A percentile compares a stretch with the other conserved stretches of the same genome.
These are phyloP conservation scores for Penicillium sp. DNA, from an alignment of 2,329 filamentous ascomycete species.

Conservation along the genomic window DNA sequence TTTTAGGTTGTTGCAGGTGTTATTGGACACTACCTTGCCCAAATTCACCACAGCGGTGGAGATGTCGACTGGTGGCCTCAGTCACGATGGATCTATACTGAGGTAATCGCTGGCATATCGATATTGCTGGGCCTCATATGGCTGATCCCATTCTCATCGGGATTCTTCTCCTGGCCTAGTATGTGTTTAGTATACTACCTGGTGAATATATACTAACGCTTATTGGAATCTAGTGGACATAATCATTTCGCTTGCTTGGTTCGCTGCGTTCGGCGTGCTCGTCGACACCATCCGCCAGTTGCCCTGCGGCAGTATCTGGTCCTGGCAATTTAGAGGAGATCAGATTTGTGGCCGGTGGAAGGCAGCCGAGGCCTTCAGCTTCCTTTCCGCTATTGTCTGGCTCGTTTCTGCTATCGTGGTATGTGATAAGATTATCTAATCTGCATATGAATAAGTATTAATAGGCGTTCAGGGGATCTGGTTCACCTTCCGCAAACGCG, in stretches of 20 bases:
- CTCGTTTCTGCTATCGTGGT: constrained; percentile 61
- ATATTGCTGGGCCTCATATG: constrained; percentile 69
- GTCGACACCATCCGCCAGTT: constrained; percentile 55
- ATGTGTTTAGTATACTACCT: constrained; percentile 15
- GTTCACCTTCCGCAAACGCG: constrained; percentile 34
- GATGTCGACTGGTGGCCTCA: constrained; percentile 53
- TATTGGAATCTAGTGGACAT: constrained; percentile 55
- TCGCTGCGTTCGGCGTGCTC: constrained; percentile 65
- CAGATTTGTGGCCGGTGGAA: constrained; percentile 67
- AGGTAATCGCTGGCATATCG: constrained; percentile 66
- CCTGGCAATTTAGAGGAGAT: constrained; percentile 56
- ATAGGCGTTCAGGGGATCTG: constrained; percentile 31
- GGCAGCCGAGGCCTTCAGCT: constrained; percentile 68
- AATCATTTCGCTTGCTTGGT: constrained; percentile 67
- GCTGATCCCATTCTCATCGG: constrained; percentile 67
- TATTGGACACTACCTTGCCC: constrained; percentile 64
- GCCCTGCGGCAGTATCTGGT: constrained; percentile 57
- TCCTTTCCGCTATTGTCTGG: constrained; percentile 70
- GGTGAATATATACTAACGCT: background rate
- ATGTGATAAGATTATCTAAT: constrained; percentile 14
- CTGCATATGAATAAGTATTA: background rate
- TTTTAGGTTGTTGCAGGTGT: constrained; percentile 61
- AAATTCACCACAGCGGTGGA: constrained; percentile 27
- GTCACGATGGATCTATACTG: constrained; percentile 71
- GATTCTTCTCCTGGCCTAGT: constrained; percentile 67